A percentile compares a stretch with the other conserved stretches of the same genome.
phyloP scores from a whole-genome alignment of 306 rosid genomes.

The Vicia sativa region DNA sequence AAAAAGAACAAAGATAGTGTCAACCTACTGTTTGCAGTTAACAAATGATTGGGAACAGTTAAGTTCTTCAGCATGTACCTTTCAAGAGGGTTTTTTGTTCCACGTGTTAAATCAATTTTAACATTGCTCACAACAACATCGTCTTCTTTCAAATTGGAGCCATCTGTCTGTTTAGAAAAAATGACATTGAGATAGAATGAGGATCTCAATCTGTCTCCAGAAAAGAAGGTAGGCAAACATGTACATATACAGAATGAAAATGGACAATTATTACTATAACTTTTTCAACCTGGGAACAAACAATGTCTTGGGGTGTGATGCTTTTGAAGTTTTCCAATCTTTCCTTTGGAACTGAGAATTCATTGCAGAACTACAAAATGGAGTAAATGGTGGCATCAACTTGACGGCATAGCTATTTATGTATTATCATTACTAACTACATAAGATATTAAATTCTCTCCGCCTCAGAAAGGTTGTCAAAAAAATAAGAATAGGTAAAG shows the following conservation, averaged over 20 bases:
- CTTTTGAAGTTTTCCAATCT: slow-evolving; percentile 58
- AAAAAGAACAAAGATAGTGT: slow-evolving; percentile 35
- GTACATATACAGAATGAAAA: slow-evolving; percentile 11
- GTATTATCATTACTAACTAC: not conserved
- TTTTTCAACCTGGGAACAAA: slow-evolving; percentile 78
- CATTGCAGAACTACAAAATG: slow-evolving; percentile 79
- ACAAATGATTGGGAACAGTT: slow-evolving; percentile 4
- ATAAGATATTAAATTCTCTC: slow-evolving; percentile 14
- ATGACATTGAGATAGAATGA: slow-evolving; percentile 13
- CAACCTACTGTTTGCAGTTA: slow-evolving; percentile 1
- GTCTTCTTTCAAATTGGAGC: slow-evolving; percentile 65
- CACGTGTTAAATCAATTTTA: slow-evolving; percentile 83
- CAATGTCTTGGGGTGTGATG: slow-evolving; percentile 78
- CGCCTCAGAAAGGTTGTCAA: not conserved
- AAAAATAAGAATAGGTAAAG: not conserved
- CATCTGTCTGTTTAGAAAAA: slow-evolving; percentile 49
- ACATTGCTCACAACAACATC: slow-evolving; percentile 71
- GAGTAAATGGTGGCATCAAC: slow-evolving; percentile 12
- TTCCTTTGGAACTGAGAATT: slow-evolving; percentile 86
- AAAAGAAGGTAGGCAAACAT: not conserved
- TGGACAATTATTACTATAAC: not conserved
- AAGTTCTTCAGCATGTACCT: slow-evolving; percentile 52
- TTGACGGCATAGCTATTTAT: not conserved
- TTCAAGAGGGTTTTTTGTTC: slow-evolving; percentile 76
- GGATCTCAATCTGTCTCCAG: not conserved